Base-by-base conservation (phyloP, 2,329 filamentous ascomycete genomes). In the Sclerotinia minor region DNA sequence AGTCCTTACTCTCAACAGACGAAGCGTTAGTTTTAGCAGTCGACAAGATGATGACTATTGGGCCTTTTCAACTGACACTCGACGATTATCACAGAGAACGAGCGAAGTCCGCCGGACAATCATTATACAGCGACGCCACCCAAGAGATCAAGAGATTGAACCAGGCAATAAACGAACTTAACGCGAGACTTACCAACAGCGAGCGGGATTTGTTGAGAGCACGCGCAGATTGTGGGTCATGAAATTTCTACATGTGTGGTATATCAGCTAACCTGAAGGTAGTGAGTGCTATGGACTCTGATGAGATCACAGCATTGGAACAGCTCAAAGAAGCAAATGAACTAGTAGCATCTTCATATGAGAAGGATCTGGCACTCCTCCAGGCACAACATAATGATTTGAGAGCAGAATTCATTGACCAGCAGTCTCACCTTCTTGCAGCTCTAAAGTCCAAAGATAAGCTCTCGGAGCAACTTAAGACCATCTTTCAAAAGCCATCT, bases 391-490 rank as follows among this genome's bases (percentile, higher is more conserved):
- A 83, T 70, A 81, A 81, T 67, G 77, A 80, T 66, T 77, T 83
- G 61, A 80, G 79, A 69, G 79, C 81, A 66, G 85, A 88, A 75
- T 80, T 81, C 61, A 85, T 88, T 65, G 80, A 83, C 69, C 82
- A 86, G 73, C 85, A 87, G 77, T 81, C 82, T 58, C 86, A 89
- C 74, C 81, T 89, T 32, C 81, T 89, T 71, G 82, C 86, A 52
- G 83, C 85, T 55, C 80, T 89, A 24, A 80, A 89, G 57, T 82
- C 83, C 70, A 88, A 88, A 75, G 86, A 89, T 69, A 83, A 84
- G 76, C 79, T 87, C 65, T 82, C 84, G 66, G 84, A 85, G 75
- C 81, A 85, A 68, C 78, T 82, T 47, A 84, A 67, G 32, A 60
- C 17, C 44, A 44, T 68, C 38, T 64, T 67, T 24, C 41, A 69